Conservation (phyloP, 139 green algal species). For the Micractinium sp. region DNA sequence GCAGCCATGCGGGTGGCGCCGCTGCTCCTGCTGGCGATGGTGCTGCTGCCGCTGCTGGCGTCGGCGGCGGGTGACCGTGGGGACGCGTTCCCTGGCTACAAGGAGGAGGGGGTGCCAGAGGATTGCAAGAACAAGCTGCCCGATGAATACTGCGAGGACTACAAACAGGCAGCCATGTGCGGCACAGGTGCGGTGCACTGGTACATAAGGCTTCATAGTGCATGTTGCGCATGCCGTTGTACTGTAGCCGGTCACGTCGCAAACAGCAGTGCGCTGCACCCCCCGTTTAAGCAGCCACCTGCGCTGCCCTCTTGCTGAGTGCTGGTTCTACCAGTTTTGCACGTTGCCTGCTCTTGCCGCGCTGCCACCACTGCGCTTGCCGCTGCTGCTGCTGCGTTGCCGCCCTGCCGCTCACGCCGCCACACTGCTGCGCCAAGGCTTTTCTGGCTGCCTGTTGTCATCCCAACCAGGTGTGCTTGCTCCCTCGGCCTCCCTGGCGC, state of each 20-base stretch:
- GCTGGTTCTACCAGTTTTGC: not conserved
- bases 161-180: conserved; percentile 5
- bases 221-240: not conserved
- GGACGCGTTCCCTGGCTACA: conserved; percentile 16
- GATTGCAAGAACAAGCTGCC: conserved; percentile 1
- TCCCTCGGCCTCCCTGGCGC: not conserved
- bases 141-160: conserved; percentile 2
- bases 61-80: not conserved
- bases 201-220: too few species aligned
- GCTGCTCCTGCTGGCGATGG: not conserved
- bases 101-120: conserved; percentile 3
- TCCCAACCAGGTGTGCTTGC: not conserved
- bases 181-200: not conserved
- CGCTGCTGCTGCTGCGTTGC: not conserved
- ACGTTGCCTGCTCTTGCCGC: not conserved
- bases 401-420: not conserved
- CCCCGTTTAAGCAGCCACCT: not conserved
- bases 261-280: not conserved
- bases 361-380: not conserved
- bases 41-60: not conserved
- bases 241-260: not conserved
- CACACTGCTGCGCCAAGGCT: not conserved
- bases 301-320: not conserved
- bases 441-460: not conserved
- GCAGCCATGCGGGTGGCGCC: not conserved